Evolutionary conservation across 1,284 basidiomycete species (phyloP).

Genomic region (Leccinum huronense): DNA sequence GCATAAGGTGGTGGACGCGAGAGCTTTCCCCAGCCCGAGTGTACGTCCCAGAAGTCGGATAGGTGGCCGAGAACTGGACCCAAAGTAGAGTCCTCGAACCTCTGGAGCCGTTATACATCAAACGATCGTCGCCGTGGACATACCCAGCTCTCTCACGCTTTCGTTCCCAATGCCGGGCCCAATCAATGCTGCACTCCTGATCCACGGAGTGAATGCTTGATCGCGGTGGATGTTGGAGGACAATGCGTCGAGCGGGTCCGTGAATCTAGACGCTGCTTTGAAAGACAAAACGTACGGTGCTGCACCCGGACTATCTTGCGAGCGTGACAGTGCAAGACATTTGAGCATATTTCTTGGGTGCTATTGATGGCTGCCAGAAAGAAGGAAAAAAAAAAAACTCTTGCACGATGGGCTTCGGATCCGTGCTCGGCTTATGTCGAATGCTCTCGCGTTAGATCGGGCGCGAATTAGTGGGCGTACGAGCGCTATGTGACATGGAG

Average conservation of each 20-base stretch:
- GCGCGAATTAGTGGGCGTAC: constrained; percentile 25
- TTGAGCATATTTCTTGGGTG: constrained; percentile 42
- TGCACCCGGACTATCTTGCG: constrained; percentile 34
- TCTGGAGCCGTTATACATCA: constrained; percentile 17
- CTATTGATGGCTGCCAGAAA: constrained; percentile 45
- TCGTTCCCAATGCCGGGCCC: constrained; percentile 26
- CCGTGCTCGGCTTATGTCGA: constrained; percentile 33
- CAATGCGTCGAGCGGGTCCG: constrained; percentile 27
- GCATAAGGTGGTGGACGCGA: constrained; percentile 40
- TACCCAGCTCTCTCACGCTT: constrained; percentile 21
- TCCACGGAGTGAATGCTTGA: constrained; percentile 27
- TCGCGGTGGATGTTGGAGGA: constrained; percentile 24
- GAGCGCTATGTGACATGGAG: constrained; percentile 17
- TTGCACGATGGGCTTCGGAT: constrained; percentile 26
- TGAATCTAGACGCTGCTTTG: constrained; percentile 33
- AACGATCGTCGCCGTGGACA: constrained; percentile 26
- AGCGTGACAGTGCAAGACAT: constrained; percentile 37
- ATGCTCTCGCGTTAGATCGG: constrained; percentile 29
- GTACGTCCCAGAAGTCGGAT: constrained; percentile 19
- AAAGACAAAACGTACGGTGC: constrained; percentile 36
- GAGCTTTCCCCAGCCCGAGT: constrained; percentile 18
- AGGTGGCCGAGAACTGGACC: constrained; percentile 9
- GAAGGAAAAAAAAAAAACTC: constrained; percentile 20
- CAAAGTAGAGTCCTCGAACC: constrained; percentile 19
- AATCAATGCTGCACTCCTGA: constrained; percentile 31